Evolutionary conservation across 1,284 basidiomycete genomes (phyloP), one percentile per base, ranked within the genome.

Genomic region (Mycosarcoma mackinlayi): DNA sequence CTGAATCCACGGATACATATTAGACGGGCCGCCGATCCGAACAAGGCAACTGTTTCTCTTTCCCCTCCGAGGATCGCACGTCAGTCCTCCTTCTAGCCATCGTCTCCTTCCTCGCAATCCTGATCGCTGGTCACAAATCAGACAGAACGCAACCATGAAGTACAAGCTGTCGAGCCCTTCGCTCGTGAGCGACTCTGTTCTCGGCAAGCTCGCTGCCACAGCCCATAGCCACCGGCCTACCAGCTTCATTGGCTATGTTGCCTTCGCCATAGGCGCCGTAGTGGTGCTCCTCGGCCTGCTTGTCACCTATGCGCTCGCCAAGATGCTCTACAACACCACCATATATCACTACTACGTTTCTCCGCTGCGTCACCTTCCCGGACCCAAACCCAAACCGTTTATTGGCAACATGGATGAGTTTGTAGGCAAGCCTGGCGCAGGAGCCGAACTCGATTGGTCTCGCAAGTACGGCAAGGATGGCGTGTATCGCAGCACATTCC

Each of bases 361-460:
- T 2, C 60, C 64, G n/a, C 49, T 72, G 16, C 55, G 64, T 13
- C 63, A 72, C 35, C 42, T 75, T 4, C 69, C 69, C 10, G 73
- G 73, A 3, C 73, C 73, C 24, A 57, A 60, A 14, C 57, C 54
- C 27, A 56, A 61, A 21, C 54, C 49, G 14, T 39, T 68, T 34
- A 42, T 75, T n/a, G 67, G 68, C 41, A 67, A 67, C 55, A 54
- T 72, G 61, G 48, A 58, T 25, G 59, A 61, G 11, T 59, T 61
- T 24, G n/a, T 54, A 8, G 25, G 23, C 33, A 61, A 61, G 28
- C 62, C 60, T 13, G 69, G 68, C 19, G 73, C 61, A 6, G 46
- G 31, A 13, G 56, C 47, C 23, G 67, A 67, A 33, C 33, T 64
- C 10, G 39, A 49, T n/a, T 75, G 72, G 72, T 50, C 53, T 3